Base-by-base conservation (phyloP, 1,284 basidiomycete species). In the Sporisorium iseilematis-ciliati region DNA sequence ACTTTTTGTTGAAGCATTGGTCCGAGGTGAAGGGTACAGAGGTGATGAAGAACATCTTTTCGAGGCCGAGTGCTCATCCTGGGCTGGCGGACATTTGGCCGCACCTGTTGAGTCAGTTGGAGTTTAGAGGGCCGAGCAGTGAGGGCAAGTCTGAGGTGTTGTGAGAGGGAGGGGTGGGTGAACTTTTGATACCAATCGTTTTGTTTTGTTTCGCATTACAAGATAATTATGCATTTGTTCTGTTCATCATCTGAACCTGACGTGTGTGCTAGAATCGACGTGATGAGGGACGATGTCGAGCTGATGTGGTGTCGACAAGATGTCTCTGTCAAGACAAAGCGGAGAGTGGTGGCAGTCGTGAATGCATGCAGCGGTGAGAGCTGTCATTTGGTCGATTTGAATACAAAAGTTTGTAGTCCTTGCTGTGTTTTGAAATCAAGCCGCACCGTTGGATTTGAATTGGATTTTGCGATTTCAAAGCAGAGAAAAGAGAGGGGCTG, bases 21-120 rank as follows among this genome's bases (percentile, higher is more conserved):
- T 86, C 88, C 50, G 90, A 92, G 54, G 93, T 95, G 67, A 91
- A 93, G 53, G 87, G 89, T 29, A 92, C 91, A 29, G 90, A 91
- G 21, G 89, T 91, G 21, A 93, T 95, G 92, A 90, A 89, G 75
- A 89, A 89, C 66, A 91, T 95, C 31, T 94, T 81, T 26, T 59
- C 63, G 1, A 63, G 80, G 12, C 55, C 72, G 12, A 69, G 51
- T 20, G 79, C 79, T 2, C 80, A 81, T 56, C 80, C 79, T 3
- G 80, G 80, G 2, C 38, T 82, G 45, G 77, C 77, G n/a, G 75
- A 80, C 14, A 75, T 82, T 2, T 82, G 78, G 80, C 80, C 80
- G 0, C 55, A 78, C 43, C 55, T 81, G 42, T 62, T 81, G 29
- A 76, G 70, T 41, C 73, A 78, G 57, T 59, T 81, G 29, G 79